Percentiles rank a stretch among this genome's conserved stretches.
These are phyloP conservation scores for Silene uniflora DNA, from an alignment of 148 eudicot genomes.

Conservation along the genomic window DNA sequence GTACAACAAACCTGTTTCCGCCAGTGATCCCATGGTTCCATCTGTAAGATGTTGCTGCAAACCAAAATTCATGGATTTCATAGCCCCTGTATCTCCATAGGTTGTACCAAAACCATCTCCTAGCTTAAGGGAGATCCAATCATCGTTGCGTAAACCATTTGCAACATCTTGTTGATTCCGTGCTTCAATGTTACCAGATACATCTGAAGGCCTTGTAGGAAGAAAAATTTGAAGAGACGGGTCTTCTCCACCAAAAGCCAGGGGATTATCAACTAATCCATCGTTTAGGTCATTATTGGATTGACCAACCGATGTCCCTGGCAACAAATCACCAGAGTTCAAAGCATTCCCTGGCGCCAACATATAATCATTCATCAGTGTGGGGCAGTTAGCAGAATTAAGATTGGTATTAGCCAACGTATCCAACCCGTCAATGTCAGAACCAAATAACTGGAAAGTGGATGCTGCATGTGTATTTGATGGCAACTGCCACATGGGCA, in stretches of 20 bases:
- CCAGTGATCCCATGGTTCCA: constrained; percentile 47
- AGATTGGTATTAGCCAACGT: constrained; percentile 48
- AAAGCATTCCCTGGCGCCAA: constrained; percentile 45
- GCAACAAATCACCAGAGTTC: constrained; percentile 43
- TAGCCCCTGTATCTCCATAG: constrained; percentile 34
- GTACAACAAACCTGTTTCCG: constrained; percentile 57
- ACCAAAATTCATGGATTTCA: constrained; percentile 36
- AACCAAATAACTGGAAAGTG: constrained; percentile 73
- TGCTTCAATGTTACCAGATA: constrained; percentile 38
- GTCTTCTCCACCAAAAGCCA: constrained; percentile 61
- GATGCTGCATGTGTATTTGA: constrained; percentile 54
- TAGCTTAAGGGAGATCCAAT: constrained; percentile 92
- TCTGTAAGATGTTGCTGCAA: constrained; percentile 38
- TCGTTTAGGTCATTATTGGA: constrained; percentile 47
- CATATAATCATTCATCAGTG: constrained; percentile 54
- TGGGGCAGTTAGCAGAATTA: constrained; percentile 43
- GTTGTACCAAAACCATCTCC: constrained; percentile 60
- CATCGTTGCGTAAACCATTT: constrained; percentile 56
- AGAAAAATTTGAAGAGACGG: constrained; percentile 80
- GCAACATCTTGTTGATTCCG: constrained; percentile 52
- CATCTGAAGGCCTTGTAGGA: constrained; percentile 65
- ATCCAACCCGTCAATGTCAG: constrained; percentile 61
- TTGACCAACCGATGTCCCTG: constrained; percentile 40
- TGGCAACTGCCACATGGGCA: constrained; percentile 68
- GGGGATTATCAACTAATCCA: constrained; percentile 55